Evolutionary conservation across 2,329 filamentous ascomycete species (phyloP).

Genomic region (Hymenoscyphus linearis): DNA sequence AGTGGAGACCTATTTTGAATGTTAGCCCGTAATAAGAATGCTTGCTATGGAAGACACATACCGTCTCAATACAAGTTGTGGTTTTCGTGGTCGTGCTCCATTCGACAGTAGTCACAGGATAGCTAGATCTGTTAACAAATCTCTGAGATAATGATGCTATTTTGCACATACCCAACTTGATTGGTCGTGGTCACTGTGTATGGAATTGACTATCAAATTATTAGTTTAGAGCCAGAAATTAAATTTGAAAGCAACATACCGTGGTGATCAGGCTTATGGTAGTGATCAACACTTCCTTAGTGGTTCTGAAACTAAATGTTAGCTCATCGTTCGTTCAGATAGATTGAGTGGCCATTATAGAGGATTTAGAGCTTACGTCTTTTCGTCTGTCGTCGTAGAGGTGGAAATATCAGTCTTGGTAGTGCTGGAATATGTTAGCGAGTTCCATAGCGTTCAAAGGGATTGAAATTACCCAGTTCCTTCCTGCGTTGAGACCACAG

Average conservation of each 20-base stretch:
- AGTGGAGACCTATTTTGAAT: not conserved
- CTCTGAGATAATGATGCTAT: not conserved
- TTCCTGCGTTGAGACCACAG: not conserved
- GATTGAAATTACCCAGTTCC: not conserved
- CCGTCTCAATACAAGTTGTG: not conserved
- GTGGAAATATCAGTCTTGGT: not conserved
- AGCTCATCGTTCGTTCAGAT: not conserved
- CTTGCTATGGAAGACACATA: not conserved
- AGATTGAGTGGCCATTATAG: not conserved
- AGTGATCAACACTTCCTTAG: slow-evolving; percentile 6
- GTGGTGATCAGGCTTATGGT: slow-evolving; percentile 5
- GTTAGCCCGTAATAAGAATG: not conserved
- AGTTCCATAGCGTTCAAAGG: not conserved
- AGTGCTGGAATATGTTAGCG: not conserved
- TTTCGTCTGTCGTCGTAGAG: slow-evolving; percentile 4
- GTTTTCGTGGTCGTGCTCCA: slow-evolving; percentile 2
- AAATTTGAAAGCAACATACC: not conserved
- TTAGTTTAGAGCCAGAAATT: not conserved
- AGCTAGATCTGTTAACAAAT: not conserved
- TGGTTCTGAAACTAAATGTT: slow-evolving; percentile 10
- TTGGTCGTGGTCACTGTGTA: not conserved
- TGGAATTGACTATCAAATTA: not conserved
- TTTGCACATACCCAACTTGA: not conserved
- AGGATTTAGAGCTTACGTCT: slow-evolving; percentile 7
- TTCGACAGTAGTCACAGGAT: not conserved